Evolutionary conservation across 495 filamentous ascomycete genomes (phyloP), one percentile per base, ranked within the genome.

Genomic region (Neurospora sp.): DNA sequence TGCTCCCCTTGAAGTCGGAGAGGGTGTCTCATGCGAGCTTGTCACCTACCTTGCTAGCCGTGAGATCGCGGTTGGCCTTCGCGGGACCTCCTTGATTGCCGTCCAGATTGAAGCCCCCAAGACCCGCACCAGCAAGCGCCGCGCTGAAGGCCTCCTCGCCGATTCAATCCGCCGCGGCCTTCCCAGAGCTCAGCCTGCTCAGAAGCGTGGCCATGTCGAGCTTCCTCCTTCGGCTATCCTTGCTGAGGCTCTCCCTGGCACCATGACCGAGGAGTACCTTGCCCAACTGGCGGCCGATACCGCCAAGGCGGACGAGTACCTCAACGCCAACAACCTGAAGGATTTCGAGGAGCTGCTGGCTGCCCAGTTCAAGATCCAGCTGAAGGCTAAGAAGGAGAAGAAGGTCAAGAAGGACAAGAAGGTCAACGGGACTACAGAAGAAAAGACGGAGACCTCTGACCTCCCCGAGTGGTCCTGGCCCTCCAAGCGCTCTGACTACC

Each of bases 91-190:
- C 6, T 77, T 93, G 27, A 78, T 91, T 69, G 89, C 87, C 4
- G 85, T 92, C 70, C 90, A 92, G 76, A 79, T 93, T 31, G 90
- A 90, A 76, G 86, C 88, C 4, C 87, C 88, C 0, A 85, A 88
- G 81, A 83, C 75, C 76, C 85, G 82, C n/a, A 83, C 85, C 12
- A 84, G 84, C 39, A 91, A 91, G 80, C 85, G 89, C 7, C 87
- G 89, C 10, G 85, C 89, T 18, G 88, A 89, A 71, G 91, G 92
- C 18, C 83, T 92, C 27, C 80, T 94, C 38, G 90, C 92, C 35
- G 90, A 93, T 77, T 90, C 91, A 1, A 89, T 93, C 75, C 90
- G 91, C 5, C 88, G 89, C n/a, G 85, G 85, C 7, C 76, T 86
- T 12, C 71, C 76, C 18, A 77, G 74, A 73, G 77, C 78, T 71